Evolutionary conservation across 768 basidiomycete species (phyloP), one percentile per base, ranked within the genome.

Genomic region (Psilocybe azurescens): DNA sequence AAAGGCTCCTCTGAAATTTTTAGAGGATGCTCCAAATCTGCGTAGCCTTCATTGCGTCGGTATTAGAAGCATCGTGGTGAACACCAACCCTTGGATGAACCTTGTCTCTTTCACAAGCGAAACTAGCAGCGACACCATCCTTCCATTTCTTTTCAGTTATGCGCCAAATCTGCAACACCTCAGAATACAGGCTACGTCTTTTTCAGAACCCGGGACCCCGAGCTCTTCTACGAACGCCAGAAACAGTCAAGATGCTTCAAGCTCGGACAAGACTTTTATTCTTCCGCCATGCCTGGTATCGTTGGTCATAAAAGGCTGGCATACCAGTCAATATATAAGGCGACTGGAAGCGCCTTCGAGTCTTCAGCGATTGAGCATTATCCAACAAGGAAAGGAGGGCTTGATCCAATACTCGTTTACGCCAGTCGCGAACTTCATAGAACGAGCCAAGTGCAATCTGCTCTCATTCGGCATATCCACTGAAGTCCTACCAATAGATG

Each of bases 381-480:
- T 61, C 18, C 30, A 55, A 18, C n/a, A 30, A 30, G 50, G 50
- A 13, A 16, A n/a, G 13, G 52, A 20, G 11, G 48, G 6, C 30
- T 11, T 4, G 3, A 24, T 9, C 33, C 18, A 29, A 8, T 29
- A 54, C 32, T 11, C 41, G 1, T 49, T 54, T 3, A 29, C 39
- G 13, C 32, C 47, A 9, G 8, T 61, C 14, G 20, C 18, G 10
- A 28, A 49, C n/a, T 56, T 61, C 10, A 30, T 61, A 11, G 24
- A 39, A 16, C 46, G 53, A n/a, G 49, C 60, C 0, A 10, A 32
- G 5, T 50, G 53, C 39, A 55, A 38, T 28, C 28, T 61, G 20
- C 53, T 16, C 6, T 52, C 60, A 13, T 48, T 61, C 5, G 60
- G 60, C 20, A 8, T 56, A 1, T 54, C 60, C 24, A 50, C 28